These are phyloP conservation scores for Trametes cubensis DNA, from an alignment of 768 basidiomycete genomes.

Conservation along the genomic window DNA sequence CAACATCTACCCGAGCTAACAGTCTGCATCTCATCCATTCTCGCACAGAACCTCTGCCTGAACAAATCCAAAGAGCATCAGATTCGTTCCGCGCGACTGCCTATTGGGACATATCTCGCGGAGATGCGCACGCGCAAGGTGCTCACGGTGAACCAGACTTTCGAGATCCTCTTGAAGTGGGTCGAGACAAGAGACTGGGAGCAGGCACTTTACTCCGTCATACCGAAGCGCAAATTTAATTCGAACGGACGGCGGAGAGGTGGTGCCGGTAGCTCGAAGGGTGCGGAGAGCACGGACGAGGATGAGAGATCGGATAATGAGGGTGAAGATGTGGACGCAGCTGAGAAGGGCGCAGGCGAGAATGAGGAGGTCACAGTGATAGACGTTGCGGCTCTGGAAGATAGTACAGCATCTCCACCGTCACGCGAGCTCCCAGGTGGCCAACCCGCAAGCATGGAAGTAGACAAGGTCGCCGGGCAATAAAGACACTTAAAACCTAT, in stretches of 20 bases:
- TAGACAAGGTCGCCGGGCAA: background rate
- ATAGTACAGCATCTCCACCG: background rate
- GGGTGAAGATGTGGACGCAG: constrained; percentile 25
- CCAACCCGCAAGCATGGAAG: background rate
- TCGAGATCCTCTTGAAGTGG: constrained; percentile 91
- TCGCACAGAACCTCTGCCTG: constrained; percentile 79
- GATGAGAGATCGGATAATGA: constrained; percentile 26
- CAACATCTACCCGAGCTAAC: too few relatives aligned
- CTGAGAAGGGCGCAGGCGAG: constrained; percentile 16
- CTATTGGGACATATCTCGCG: constrained; percentile 89
- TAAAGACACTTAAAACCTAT: constrained; percentile 26
- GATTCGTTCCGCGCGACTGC: constrained; percentile 85
- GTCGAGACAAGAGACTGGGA: constrained; percentile 87
- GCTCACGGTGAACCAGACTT: constrained; percentile 93
- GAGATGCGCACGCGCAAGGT: constrained; percentile 90
- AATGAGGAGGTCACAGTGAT: constrained; percentile 20
- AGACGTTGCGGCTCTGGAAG: constrained; percentile 19
- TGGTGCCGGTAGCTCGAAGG: constrained; percentile 20
- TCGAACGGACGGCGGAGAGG: constrained; percentile 39
- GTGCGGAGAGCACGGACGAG: constrained; percentile 23
- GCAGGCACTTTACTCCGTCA: constrained; percentile 81
- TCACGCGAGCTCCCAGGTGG: background rate
- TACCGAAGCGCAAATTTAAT: constrained; percentile 90
- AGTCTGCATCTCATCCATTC: background rate
- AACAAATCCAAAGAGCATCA: constrained; percentile 77